Conservation (phyloP, 495 filamentous ascomycete genomes). For the Zalerion maritima region DNA sequence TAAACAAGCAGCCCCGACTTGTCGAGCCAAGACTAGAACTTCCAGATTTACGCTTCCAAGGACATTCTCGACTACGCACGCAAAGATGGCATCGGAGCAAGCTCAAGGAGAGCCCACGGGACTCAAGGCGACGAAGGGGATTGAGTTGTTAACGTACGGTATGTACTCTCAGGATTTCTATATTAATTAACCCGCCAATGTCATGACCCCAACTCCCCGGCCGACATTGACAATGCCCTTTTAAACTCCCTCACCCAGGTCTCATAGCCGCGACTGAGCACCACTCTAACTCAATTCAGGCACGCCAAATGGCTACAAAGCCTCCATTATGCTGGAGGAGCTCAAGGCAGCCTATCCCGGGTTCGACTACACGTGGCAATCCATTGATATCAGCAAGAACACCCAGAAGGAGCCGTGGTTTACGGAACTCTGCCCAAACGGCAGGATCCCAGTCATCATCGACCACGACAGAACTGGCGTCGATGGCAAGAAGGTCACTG, state of each 20-base stretch:
- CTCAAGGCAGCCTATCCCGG: slow-evolving; percentile 41
- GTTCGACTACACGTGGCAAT: slow-evolving; percentile 42
- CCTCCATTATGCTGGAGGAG: slow-evolving; percentile 72
- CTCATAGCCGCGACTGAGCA: slow-evolving; percentile 5
- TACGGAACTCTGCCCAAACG: slow-evolving; percentile 63
- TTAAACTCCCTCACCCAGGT: background rate
- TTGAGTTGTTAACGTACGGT: slow-evolving; percentile 39
- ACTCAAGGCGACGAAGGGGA: slow-evolving; percentile 38
- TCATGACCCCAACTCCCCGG: background rate
- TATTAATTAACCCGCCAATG: slow-evolving; percentile 2
- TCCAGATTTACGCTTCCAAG: too few relatives aligned
- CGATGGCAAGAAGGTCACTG: slow-evolving; percentile 47
- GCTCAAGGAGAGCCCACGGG: too few relatives aligned
- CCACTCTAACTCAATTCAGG: background rate
- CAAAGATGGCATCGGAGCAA: too few relatives aligned
- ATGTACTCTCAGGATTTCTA: background rate
- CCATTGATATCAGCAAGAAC: slow-evolving; percentile 56
- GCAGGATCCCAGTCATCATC: slow-evolving; percentile 71
- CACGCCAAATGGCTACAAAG: slow-evolving; percentile 43
- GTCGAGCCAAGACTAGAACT: too few relatives aligned
- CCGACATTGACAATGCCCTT: slow-evolving; percentile 1
- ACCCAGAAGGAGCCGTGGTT: slow-evolving; percentile 60
- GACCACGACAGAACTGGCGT: slow-evolving; percentile 40
- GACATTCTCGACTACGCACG: too few relatives aligned
- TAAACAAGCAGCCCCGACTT: too few relatives aligned